Conservation (phyloP, 2,329 filamentous ascomycete species). For the Plectosphaerella sp. region DNA sequence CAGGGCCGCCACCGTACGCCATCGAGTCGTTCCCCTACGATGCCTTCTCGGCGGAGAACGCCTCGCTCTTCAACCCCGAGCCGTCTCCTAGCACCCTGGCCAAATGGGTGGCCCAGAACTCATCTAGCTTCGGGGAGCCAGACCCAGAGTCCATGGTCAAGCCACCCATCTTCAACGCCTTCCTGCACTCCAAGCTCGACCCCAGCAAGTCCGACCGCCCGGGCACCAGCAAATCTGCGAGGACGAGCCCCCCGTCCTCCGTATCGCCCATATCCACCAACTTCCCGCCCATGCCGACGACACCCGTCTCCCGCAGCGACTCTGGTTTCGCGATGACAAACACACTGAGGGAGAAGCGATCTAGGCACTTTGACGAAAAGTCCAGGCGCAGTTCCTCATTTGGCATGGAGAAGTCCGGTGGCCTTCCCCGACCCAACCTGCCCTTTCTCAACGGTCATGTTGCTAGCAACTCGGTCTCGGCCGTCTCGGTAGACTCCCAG, state of each 20-base stretch:
- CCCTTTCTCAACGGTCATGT: slow-evolving; percentile 69
- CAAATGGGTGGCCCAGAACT: slow-evolving; percentile 86
- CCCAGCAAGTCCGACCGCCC: slow-evolving; percentile 68
- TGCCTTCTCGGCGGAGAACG: slow-evolving; percentile 82
- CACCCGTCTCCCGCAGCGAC: slow-evolving; percentile 82
- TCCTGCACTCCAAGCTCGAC: slow-evolving; percentile 70
- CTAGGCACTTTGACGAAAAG: slow-evolving; percentile 79
- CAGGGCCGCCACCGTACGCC: slow-evolving; percentile 89
- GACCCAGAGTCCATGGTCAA: slow-evolving; percentile 46
- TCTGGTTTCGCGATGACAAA: slow-evolving; percentile 84
- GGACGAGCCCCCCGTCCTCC: slow-evolving; percentile 58
- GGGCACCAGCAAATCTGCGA: slow-evolving; percentile 64
- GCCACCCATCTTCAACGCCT: slow-evolving; percentile 84
- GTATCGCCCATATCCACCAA: slow-evolving; percentile 73
- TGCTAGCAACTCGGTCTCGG: slow-evolving; percentile 54
- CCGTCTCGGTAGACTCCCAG: slow-evolving; percentile 57
- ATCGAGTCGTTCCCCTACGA: slow-evolving; percentile 91
- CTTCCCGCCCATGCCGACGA: slow-evolving; percentile 72
- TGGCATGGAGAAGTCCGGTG: slow-evolving; percentile 67
- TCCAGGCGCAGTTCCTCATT: slow-evolving; percentile 94
- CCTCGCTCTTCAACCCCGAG: slow-evolving; percentile 70
- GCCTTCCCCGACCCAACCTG: slow-evolving; percentile 64
- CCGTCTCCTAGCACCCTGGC: slow-evolving; percentile 69
- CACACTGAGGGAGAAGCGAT: slow-evolving; percentile 88
- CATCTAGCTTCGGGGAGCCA: slow-evolving; percentile 75